Percentiles rank a stretch among this genome's conserved stretches.
These are phyloP conservation scores for Ceratocystis albifundus DNA, from an alignment of 2,329 filamentous ascomycete species.

Conservation along the genomic window DNA sequence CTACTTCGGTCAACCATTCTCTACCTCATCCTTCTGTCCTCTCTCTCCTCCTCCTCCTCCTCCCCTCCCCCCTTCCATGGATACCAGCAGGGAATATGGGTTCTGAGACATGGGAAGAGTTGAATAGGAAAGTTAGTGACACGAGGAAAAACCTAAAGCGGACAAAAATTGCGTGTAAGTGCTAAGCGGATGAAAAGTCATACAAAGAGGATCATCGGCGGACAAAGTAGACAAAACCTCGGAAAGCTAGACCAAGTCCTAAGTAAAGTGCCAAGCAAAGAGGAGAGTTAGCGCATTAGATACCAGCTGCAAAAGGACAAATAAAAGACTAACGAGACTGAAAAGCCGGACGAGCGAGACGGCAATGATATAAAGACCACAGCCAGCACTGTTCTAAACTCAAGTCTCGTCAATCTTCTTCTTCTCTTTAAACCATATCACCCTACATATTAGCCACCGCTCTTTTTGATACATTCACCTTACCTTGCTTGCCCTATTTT, in stretches of 20 bases:
- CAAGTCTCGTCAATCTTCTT: neutral
- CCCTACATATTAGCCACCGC: neutral
- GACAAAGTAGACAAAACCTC: neutral
- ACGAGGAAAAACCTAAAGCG: neutral
- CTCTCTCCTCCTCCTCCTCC: no score
- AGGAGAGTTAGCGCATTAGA: no score
- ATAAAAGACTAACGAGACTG: neutral
- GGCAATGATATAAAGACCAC: neutral
- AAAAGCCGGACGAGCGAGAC: neutral
- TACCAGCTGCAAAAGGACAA: neutral
- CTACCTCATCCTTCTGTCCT: neutral
- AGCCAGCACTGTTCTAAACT: neutral
- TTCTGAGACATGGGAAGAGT: neutral
- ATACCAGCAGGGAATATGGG: neutral
- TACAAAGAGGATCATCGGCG: neutral
- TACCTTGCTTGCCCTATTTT: neutral
- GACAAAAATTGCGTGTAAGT: neutral
- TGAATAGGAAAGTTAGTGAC: neutral
- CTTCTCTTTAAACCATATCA: conserved; percentile 1
- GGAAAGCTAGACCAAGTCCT: neutral
- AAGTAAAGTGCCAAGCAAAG: no score
- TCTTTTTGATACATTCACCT: neutral
- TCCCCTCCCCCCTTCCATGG: neutral
- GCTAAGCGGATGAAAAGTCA: neutral
- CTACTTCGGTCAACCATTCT: neutral